Evolutionary conservation across 352 stramenopile species (phyloP), one percentile per base, ranked within the genome.

Genomic region (Globisporangium emineosum): DNA sequence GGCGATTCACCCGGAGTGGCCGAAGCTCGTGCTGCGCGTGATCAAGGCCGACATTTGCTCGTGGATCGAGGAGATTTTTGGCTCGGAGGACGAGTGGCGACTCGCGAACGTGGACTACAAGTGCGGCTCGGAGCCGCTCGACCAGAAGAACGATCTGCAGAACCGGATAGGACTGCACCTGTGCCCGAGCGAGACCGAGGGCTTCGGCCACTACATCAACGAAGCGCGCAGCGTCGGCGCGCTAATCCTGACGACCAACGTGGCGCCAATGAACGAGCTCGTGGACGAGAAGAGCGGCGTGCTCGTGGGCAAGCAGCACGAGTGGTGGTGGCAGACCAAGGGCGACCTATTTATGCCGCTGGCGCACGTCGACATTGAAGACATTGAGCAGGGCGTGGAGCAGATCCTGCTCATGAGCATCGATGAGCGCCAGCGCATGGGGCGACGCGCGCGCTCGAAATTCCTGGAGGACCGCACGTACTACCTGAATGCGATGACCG

Each of bases 151-250:
- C 47, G 73, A 68, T 32, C 74, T 91, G 64, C 85, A 91, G 66
- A 93, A 93, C 64, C 67, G 76, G 57, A 86, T 93, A 57, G 85
- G 85, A 17, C 70, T 93, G 52, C 85, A 93, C 40, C 50, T 93
- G 56, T 90, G 80, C 68, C 85, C 85, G 12, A 91, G 80, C 52
- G 80, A 89, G 65, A 89, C 78, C 12, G 85, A 93, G 68, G 85
- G 82, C 19, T 95, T 93, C 57, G 81, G 86, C 33, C 86, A 95
- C 67, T 92, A 92, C 57, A 93, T 95, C 66, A 95, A 95, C 61
- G 81, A 93, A 62, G 86, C 86, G 19, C 82, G 86, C 29, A 91
- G 84, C 59, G 76, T 79, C 10, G 84, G 81, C 12, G 86, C 83
- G 17, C 69, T 95, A 5, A 84, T 90, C 52, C 32, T 95, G 51